These are phyloP conservation scores for Podaxis rugospora DNA, from an alignment of 768 basidiomycete species.

Conservation along the genomic window DNA sequence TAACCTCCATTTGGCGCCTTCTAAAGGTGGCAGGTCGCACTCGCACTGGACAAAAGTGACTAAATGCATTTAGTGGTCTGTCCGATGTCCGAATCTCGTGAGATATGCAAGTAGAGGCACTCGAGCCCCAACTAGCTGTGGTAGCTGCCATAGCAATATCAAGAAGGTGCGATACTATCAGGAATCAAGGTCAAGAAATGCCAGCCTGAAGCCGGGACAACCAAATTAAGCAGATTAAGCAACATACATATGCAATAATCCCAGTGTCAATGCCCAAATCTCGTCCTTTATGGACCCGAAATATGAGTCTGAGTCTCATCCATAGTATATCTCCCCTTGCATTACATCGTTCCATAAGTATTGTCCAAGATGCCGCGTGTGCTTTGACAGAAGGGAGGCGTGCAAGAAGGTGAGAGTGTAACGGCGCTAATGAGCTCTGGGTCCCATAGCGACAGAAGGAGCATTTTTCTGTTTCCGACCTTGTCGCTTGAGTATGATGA, in stretches of 20 bases:
- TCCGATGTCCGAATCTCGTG: too few relatives aligned
- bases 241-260: slow-evolving; percentile 5
- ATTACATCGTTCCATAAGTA: neutral
- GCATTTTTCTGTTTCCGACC: neutral
- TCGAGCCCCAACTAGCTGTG: too few relatives aligned
- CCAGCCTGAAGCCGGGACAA: neutral
- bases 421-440: neutral
- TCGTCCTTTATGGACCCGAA: neutral
- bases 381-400: neutral
- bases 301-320: neutral
- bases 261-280: neutral
- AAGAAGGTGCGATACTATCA: neutral
- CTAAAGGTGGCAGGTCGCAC: too few relatives aligned
- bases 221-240: slow-evolving; percentile 7
- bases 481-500: neutral
- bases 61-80: too few relatives aligned
- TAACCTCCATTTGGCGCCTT: too few relatives aligned
- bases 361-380: neutral
- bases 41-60: too few relatives aligned
- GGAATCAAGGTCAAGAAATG: neutral
- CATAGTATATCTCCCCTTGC: neutral
- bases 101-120: too few relatives aligned
- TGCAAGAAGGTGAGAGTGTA: neutral
- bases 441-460: neutral
- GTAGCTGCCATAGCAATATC: neutral